Evolutionary conservation across 805 yeast genomes (phyloP).

Genomic region (Candida mattraensis): DNA sequence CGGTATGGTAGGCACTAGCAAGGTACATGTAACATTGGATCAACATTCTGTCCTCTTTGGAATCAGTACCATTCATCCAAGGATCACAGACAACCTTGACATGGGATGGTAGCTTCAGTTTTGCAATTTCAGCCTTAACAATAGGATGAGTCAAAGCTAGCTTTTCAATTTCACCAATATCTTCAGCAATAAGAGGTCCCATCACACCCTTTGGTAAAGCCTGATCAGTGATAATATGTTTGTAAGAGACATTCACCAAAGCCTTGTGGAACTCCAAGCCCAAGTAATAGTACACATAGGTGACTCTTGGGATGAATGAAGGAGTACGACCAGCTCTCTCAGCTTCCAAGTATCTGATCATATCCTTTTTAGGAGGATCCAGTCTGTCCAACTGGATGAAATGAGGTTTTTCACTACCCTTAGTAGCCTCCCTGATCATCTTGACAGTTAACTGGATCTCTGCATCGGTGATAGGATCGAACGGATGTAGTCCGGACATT

Average conservation of each 20-base stretch:
- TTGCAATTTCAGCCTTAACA: slow-evolving; percentile 63
- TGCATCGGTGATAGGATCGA: slow-evolving; percentile 56
- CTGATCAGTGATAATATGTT: slow-evolving; percentile 58
- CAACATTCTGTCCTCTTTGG: slow-evolving; percentile 58
- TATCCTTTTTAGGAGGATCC: slow-evolving; percentile 78
- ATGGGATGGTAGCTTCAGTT: slow-evolving; percentile 60
- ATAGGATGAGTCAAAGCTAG: slow-evolving; percentile 52
- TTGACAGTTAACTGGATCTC: slow-evolving; percentile 60
- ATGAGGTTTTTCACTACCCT: slow-evolving; percentile 54
- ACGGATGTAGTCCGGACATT: slow-evolving; percentile 45
- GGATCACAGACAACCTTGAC: slow-evolving; percentile 63
- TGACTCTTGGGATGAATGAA: slow-evolving; percentile 66
- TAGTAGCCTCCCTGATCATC: slow-evolving; percentile 57
- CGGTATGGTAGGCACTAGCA: slow-evolving; percentile 61
- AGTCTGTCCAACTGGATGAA: slow-evolving; percentile 65
- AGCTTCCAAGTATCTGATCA: slow-evolving; percentile 65
- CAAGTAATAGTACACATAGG: slow-evolving; percentile 65
- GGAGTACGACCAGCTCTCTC: slow-evolving; percentile 54
- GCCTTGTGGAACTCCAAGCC: slow-evolving; percentile 63
- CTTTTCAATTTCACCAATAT: slow-evolving; percentile 53
- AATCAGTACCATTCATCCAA: slow-evolving; percentile 83
- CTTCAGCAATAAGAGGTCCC: slow-evolving; percentile 74
- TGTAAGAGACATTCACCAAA: slow-evolving; percentile 61
- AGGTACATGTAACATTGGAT: slow-evolving; percentile 76
- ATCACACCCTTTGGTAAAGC: slow-evolving; percentile 58